Evolutionary conservation across 805 yeast genomes (phyloP).

Genomic region (Sugiyamaella valdiviana): DNA sequence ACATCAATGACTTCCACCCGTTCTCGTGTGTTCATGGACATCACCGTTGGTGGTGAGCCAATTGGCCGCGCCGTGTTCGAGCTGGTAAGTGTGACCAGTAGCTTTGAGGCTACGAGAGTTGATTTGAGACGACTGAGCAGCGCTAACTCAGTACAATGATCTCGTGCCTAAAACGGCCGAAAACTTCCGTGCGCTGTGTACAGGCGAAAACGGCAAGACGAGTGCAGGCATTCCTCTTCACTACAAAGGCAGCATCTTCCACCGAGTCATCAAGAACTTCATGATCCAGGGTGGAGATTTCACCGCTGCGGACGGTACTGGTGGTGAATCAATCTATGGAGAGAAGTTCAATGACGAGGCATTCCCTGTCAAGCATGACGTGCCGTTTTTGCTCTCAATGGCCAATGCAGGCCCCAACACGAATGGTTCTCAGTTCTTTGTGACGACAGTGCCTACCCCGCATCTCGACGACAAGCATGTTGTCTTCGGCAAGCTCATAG

Average conservation of each 20-base stretch:
- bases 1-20: constrained; percentile 16
- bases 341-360: constrained; percentile 30
- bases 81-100: constrained; percentile 32
- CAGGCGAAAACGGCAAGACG: constrained; percentile 74
- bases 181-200: constrained; percentile 79
- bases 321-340: constrained; percentile 48
- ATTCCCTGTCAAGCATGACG: constrained; percentile 54
- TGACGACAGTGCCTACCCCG: constrained; percentile 56
- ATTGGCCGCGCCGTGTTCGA: constrained; percentile 78
- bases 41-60: constrained; percentile 61
- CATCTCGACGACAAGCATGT: constrained; percentile 74
- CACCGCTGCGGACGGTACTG: constrained; percentile 30
- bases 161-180: constrained; percentile 82
- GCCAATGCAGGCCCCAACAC: constrained; percentile 93
- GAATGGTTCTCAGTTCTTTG: constrained; percentile 86
- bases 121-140: neutral
- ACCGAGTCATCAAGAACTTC: constrained; percentile 31
- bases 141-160: constrained; percentile 12
- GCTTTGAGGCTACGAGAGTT: neutral
- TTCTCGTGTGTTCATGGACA: constrained; percentile 71
- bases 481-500: constrained; percentile 61
- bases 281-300: constrained; percentile 36
- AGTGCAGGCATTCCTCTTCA: constrained; percentile 2
- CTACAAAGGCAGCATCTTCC: constrained; percentile 30
- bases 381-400: constrained; percentile 80